Percentiles rank a stretch among this genome's conserved stretches.
phyloP scores from a whole-genome alignment of 179 eudicot species.

The Camellia oleifera region DNA sequence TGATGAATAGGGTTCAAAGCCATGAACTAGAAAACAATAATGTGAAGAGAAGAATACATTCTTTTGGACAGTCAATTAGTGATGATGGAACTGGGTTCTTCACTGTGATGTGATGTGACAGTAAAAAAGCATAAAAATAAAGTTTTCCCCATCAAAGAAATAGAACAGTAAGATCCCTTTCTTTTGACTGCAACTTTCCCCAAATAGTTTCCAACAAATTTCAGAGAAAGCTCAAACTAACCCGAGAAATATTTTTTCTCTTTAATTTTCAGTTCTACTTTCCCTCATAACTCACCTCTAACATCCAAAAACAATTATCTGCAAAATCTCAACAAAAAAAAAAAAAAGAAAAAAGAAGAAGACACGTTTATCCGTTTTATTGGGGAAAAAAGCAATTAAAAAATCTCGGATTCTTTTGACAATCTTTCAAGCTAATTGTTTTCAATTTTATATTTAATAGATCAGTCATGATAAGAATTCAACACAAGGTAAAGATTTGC shows the following conservation, averaged over 20 bases:
- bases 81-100: not conserved
- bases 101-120: not conserved
- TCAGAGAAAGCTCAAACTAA: slow-evolving; percentile 7
- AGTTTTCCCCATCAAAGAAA: not conserved
- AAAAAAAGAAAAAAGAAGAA: not conserved
- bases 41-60: not conserved
- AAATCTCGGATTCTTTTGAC: not conserved
- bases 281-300: slow-evolving; percentile 1
- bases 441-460: not conserved
- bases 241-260: not conserved
- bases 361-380: not conserved
- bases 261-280: not conserved
- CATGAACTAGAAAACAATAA: not conserved
- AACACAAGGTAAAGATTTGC: not conserved
- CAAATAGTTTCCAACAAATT: not conserved
- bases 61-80: not conserved
- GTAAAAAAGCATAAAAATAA: not conserved
- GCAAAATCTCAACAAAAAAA: not conserved
- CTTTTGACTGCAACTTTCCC: not conserved
- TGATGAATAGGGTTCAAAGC: not conserved
- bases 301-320: not conserved
- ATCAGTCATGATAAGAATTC: not conserved
- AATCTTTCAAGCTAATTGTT: not conserved
- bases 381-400: not conserved
- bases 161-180: not conserved